These are phyloP conservation scores for Nemania sp. DNA, from an alignment of 2,329 filamentous ascomycete genomes.

Conservation along the genomic window DNA sequence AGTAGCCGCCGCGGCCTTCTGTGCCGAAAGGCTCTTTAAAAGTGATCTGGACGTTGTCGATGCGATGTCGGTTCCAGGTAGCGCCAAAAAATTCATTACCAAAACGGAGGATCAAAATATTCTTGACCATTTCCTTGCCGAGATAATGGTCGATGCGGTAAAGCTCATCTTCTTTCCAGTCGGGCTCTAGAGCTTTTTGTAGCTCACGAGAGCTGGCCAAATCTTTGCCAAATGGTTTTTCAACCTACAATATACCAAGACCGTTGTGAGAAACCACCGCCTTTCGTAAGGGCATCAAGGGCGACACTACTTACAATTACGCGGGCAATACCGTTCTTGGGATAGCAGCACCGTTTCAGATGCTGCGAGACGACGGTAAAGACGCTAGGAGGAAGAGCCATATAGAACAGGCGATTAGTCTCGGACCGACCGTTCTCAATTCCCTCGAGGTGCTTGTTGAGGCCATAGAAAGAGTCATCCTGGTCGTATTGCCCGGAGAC, in stretches of 20 bases:
- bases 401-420: constrained; percentile 96
- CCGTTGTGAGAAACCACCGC: constrained; percentile 11
- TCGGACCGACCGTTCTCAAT: constrained; percentile 82
- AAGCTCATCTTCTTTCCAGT: constrained; percentile 98
- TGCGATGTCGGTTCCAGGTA: constrained; percentile 99
- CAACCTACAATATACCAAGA: constrained; percentile 63
- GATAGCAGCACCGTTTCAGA: constrained; percentile 96
- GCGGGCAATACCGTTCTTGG: constrained; percentile 83
- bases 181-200: constrained; percentile 90
- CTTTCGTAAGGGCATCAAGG: neutral
- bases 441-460: constrained; percentile 83
- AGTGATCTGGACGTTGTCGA: constrained; percentile 98
- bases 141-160: constrained; percentile 99
- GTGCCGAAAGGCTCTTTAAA: constrained; percentile 99
- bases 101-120: constrained; percentile 95
- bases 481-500: constrained; percentile 97
- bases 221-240: constrained; percentile 99
- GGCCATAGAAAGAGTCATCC: constrained; percentile 86
- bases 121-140: constrained; percentile 99
- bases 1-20: constrained; percentile 96
- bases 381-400: constrained; percentile 96
- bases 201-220: constrained; percentile 90
- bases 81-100: constrained; percentile 98
- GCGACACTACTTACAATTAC: constrained; percentile 77
- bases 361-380: constrained; percentile 98